A percentile compares a stretch with the other conserved stretches of the same genome.
These are phyloP conservation scores for Boletus edulis DNA, from an alignment of 768 basidiomycete genomes.

Conservation along the genomic window DNA sequence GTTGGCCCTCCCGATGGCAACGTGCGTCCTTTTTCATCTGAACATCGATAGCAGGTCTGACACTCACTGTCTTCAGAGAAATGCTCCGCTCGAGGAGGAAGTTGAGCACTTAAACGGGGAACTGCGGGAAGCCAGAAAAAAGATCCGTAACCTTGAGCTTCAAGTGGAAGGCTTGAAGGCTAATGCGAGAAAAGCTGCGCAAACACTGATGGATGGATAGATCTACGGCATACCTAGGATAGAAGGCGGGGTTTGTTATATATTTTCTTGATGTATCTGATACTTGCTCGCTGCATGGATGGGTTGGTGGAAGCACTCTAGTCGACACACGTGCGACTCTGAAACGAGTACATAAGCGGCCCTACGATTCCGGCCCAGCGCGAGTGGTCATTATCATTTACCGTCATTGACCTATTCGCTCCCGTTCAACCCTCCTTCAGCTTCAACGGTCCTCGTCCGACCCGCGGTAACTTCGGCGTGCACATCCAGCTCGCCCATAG, in stretches of 20 bases:
- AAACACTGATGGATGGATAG: conserved; percentile 45
- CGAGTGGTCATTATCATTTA: too few species aligned
- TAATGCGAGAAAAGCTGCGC: conserved; percentile 75
- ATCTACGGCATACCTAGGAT: conserved; percentile 4
- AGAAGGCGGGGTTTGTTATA: neutral
- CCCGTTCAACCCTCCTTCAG: too few species aligned
- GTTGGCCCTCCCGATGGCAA: conserved; percentile 18
- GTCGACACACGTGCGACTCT: conserved; percentile 15
- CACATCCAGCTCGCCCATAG: neutral
- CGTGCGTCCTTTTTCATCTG: conserved; percentile 25
- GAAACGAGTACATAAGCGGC: neutral
- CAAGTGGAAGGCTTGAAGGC: conserved; percentile 74
- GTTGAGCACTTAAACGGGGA: conserved; percentile 62
- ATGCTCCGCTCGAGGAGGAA: conserved; percentile 45
- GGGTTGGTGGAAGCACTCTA: too few species aligned
- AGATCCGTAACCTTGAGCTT: conserved; percentile 80
- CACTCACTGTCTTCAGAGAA: conserved; percentile 8
- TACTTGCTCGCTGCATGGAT: neutral
- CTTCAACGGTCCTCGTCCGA: too few species aligned
- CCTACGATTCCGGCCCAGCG: too few species aligned
- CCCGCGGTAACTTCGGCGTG: neutral
- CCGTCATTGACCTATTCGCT: too few species aligned
- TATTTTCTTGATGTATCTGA: neutral
- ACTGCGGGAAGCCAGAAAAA: conserved; percentile 75
- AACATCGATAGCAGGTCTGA: neutral